Evolutionary conservation across 1,284 basidiomycete species (phyloP), one percentile per base, ranked within the genome.

Genomic region (Cutaneotrichosporon daszewskae): DNA sequence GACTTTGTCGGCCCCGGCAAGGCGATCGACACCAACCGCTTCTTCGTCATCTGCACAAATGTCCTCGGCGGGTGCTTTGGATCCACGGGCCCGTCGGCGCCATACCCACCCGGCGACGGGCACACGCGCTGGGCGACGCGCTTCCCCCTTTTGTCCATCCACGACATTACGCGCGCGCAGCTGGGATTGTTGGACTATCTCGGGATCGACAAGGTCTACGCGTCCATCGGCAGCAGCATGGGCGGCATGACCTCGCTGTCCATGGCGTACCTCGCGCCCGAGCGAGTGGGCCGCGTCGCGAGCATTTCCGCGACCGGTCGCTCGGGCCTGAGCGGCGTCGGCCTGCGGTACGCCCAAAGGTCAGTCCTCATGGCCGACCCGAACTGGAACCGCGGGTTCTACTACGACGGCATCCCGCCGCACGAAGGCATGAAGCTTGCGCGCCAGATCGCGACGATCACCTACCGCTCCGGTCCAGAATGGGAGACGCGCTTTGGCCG

Each of bases 391-490:
- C 83, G 91, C 31, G 94, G 95, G 1, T 96, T 94, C 69, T 99
- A 99, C 72, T 99, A 99, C 64, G 85, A 89, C 41, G 77, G 79
- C n/a, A 66, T 92, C 12, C 95, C 94, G 1, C 94, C 94, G 3
- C 95, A 98, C 67, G 87, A 84, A 3, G 94, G 94, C 19, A 97
- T 98, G 91, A 99, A 99, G 72, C 79, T 99, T 25, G 95, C 94
- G 14, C 80, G 94, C 51, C 94, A 99, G 74, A 97, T 99, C 56
- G 95, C 95, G 5, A 98, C 95, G 0, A 96, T 99, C 65, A 98
- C 95, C 0, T 99, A 99, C 71, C 84, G 95, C 20, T 97, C 92
- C 8, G 95, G 95, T 1, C 94, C 95, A 5, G 94, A 99, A 72
- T 99, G 94, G 94, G 95, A 99, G 71, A 79, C 87, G 60, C 82